Evolutionary conservation across 495 filamentous ascomycete genomes (phyloP), one percentile per base, ranked within the genome.

Genomic region (Hyaloscypha bicolor): DNA sequence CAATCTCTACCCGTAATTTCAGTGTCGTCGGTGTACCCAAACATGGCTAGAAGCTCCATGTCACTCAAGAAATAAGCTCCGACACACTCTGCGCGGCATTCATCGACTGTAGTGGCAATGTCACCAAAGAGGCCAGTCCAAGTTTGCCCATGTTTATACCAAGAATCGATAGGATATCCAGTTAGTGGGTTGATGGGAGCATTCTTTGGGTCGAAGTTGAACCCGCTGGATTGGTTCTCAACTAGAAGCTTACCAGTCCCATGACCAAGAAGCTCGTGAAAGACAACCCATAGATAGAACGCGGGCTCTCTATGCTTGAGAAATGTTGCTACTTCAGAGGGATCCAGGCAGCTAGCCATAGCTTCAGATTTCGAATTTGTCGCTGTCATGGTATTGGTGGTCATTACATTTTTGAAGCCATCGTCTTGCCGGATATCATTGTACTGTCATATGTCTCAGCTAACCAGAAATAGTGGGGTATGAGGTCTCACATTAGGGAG

Each of bases 401-500:
- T 77, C 31, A 82, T 80, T 57, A 84, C 75, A 65, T 83, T 84
- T 64, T 84, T 83, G 71, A 79, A 83, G 33, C 81, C 81, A 29
- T 67, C 67, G 19, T 77, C 72, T 63, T 82, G 75, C 3, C 80
- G 77, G 55, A 83, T 84, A 62, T 83, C 78, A 58, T 83, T 79
- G 69, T 79, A 83, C 80, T 82, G 62, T 9, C 9, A 31, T 5
- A 25, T 52, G 64, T 55, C 39, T 37, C 16, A 58, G 16, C 19
- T 21, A 30, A 2, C 8, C 30, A 19, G 11, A 55, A 63, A 48
- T 32, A 52, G 9, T 60, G 4, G 2, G 63, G 16, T 65, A 19
- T 9, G 12, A 11, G n/a, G 33, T 60, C 73, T 69, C 60, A 78
- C 75, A 59, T 82, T 82, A 6, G 79, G 80, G 25, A 82, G 72